These are phyloP conservation scores for Cyphellophora europaea DNA, from an alignment of 2,329 filamentous ascomycete genomes.

Conservation along the genomic window DNA sequence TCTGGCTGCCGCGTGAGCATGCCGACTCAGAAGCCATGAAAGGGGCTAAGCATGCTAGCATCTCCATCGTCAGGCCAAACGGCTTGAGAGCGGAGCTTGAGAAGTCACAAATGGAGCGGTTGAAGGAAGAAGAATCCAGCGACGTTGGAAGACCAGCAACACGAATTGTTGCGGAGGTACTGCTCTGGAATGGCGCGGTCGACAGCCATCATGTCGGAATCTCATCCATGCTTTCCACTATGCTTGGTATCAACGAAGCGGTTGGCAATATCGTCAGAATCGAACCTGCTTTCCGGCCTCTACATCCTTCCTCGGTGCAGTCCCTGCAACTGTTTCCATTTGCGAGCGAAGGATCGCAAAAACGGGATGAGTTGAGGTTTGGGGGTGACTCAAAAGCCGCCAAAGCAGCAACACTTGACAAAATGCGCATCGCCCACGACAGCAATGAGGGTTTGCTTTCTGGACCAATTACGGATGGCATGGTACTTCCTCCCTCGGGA, in stretches of 20 bases:
- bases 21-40: conserved; percentile 62
- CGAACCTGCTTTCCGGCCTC: conserved; percentile 66
- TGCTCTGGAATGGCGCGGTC: conserved; percentile 77
- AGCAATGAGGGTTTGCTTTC: conserved; percentile 57
- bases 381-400: conserved; percentile 80
- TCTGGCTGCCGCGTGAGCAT: conserved; percentile 80
- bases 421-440: conserved; percentile 55
- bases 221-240: conserved; percentile 65
- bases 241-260: conserved; percentile 61
- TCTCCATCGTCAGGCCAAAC: conserved; percentile 80
- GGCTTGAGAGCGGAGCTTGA: conserved; percentile 64
- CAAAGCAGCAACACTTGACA: conserved; percentile 61
- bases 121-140: conserved; percentile 53
- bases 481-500: conserved; percentile 58
- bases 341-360: conserved; percentile 44
- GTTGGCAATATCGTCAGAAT: conserved; percentile 83
- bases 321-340: conserved; percentile 77
- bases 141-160: conserved; percentile 49
- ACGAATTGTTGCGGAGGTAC: conserved; percentile 67
- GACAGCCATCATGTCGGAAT: conserved; percentile 71
- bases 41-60: conserved; percentile 65
- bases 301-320: conserved; percentile 57
- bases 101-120: conserved; percentile 56
- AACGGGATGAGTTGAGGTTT: conserved; percentile 64
- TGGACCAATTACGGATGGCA: conserved; percentile 82